Percentiles rank a stretch among this genome's conserved stretches.
Conservation (phyloP, 805 yeast genomes). For the Lipomyces lipofer region DNA sequence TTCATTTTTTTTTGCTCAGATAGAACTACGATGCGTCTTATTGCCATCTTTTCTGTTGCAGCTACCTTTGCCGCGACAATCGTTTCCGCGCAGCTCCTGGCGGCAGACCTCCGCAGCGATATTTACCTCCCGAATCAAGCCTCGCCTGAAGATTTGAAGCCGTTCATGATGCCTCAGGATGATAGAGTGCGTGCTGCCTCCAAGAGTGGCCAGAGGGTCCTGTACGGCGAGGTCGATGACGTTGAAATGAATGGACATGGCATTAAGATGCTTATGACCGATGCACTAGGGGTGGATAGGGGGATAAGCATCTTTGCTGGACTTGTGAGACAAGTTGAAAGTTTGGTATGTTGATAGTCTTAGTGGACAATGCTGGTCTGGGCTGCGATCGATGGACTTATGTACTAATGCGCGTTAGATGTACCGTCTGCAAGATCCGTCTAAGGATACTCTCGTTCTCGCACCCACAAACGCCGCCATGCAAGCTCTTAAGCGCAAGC, state of each 20-base stretch:
- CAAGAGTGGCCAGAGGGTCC: conserved; percentile 15
- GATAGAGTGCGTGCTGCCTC: not conserved
- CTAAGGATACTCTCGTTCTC: conserved; percentile 53
- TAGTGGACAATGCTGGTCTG: not conserved
- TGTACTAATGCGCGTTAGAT: conserved; percentile 13
- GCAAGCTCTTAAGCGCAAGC: conserved; percentile 53
- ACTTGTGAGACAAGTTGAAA: conserved; percentile 65
- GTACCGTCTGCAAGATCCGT: conserved; percentile 49
- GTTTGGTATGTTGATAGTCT: conserved; percentile 41
- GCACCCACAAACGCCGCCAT: conserved; percentile 73
- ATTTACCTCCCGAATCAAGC: conserved; percentile 18
- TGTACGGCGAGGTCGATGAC: conserved; percentile 27
- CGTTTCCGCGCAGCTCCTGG: conserved; percentile 25
- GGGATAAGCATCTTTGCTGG: conserved; percentile 64
- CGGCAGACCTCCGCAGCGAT: conserved; percentile 13
- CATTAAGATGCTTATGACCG: conserved; percentile 41
- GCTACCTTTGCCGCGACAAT: not conserved
- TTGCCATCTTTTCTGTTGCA: not conserved
- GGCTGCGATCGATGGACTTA: not conserved
- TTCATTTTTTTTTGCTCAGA: too few species aligned
- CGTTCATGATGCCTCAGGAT: conserved; percentile 14
- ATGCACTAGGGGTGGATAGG: conserved; percentile 42
- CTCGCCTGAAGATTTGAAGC: conserved; percentile 21
- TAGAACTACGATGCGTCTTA: conserved; percentile 1
- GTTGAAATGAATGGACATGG: conserved; percentile 15